Evolutionary conservation across 495 filamentous ascomycete species (phyloP).

Genomic region (Coniosporium apollinis): DNA sequence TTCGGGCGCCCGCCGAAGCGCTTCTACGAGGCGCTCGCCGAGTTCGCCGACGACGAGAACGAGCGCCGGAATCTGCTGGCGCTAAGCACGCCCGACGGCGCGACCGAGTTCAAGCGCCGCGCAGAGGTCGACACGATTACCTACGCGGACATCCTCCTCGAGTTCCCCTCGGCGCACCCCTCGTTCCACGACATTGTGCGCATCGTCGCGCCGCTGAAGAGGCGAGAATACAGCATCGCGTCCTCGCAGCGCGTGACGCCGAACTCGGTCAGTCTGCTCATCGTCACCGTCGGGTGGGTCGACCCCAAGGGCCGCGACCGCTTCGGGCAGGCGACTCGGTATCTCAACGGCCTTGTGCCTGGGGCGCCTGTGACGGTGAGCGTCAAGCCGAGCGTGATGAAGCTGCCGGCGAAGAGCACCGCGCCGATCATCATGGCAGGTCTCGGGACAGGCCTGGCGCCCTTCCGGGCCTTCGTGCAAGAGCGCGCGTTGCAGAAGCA

Average conservation of each 20-base stretch:
- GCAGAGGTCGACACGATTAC: slow-evolving; percentile 87
- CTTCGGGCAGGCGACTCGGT: slow-evolving; percentile 82
- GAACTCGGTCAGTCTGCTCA: slow-evolving; percentile 76
- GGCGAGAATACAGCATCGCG: slow-evolving; percentile 93
- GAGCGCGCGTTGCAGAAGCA: slow-evolving; percentile 94
- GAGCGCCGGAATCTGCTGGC: slow-evolving; percentile 68
- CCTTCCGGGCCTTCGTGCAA: slow-evolving; percentile 96
- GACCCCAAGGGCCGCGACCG: slow-evolving; percentile 76
- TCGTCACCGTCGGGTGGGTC: slow-evolving; percentile 93
- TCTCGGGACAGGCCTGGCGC: slow-evolving; percentile 92
- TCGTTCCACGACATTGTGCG: slow-evolving; percentile 78
- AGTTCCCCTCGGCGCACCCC: slow-evolving; percentile 79
- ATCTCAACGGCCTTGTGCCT: slow-evolving; percentile 54
- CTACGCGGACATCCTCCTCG: slow-evolving; percentile 76
- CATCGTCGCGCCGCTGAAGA: slow-evolving; percentile 82
- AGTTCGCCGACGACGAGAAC: slow-evolving; percentile 64
- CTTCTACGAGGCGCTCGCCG: slow-evolving; percentile 86
- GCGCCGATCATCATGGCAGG: slow-evolving; percentile 97
- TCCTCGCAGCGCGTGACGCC: slow-evolving; percentile 88
- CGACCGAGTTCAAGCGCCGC: slow-evolving; percentile 85
- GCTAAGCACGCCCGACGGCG: slow-evolving; percentile 67
- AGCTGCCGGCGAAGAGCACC: slow-evolving; percentile 68
- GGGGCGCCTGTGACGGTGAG: slow-evolving; percentile 73
- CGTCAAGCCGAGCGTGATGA: slow-evolving; percentile 97
- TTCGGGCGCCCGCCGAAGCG: slow-evolving; percentile 92